These are phyloP conservation scores for Claviceps spartinae DNA, from an alignment of 2,329 filamentous ascomycete species.

Conservation along the genomic window DNA sequence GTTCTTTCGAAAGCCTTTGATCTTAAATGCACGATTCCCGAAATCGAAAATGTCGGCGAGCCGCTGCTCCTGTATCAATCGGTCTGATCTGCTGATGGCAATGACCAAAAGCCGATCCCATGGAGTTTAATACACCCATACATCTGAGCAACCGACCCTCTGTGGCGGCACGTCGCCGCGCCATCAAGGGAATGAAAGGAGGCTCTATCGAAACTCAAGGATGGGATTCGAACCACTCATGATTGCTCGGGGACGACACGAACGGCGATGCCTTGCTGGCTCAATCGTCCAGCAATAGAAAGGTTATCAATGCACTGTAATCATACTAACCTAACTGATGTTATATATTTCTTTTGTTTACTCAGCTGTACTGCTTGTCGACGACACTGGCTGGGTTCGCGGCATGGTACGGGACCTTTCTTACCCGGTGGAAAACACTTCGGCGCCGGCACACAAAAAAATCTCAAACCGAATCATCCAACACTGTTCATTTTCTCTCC, in stretches of 20 bases:
- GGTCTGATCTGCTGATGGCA: slow-evolving; percentile 14
- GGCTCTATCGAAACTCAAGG: background rate
- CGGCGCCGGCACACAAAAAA: background rate
- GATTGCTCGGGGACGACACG: background rate
- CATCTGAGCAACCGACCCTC: background rate
- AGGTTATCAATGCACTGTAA: slow-evolving; percentile 2
- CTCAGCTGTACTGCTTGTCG: background rate
- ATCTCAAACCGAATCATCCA: too few species aligned
- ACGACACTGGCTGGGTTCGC: background rate
- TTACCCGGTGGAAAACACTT: background rate
- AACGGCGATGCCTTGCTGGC: background rate
- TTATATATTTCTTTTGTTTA: background rate
- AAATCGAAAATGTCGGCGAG: slow-evolving; percentile 96
- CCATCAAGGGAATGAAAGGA: background rate
- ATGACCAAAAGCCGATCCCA: background rate
- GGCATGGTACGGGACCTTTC: background rate
- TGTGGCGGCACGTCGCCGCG: background rate
- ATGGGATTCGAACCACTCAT: background rate
- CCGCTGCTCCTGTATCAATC: slow-evolving; percentile 83
- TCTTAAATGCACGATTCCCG: slow-evolving; percentile 95
- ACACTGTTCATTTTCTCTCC: too few species aligned
- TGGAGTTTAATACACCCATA: too few species aligned
- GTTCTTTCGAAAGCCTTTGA: slow-evolving; percentile 98
- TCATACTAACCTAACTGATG: slow-evolving; percentile 4
- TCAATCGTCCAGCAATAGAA: background rate